Conservation (phyloP, 1,139 yeast species). For the Candida sp. region DNA sequence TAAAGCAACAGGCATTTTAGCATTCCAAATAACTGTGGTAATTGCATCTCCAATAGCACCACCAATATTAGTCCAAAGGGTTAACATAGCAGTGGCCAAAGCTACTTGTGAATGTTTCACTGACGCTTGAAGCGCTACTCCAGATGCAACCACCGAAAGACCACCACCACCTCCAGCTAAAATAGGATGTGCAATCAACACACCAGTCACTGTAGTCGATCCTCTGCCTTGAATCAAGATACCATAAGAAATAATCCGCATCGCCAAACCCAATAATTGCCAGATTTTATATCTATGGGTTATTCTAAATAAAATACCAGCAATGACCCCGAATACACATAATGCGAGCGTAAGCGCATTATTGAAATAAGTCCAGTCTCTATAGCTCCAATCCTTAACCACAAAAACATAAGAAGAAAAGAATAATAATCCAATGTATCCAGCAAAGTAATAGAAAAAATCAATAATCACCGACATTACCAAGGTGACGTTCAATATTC, state of each 20-base stretch:
- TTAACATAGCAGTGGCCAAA: slow-evolving; percentile 37
- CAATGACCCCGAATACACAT: slow-evolving; percentile 30
- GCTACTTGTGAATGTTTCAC: slow-evolving; percentile 47
- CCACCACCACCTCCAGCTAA: slow-evolving; percentile 30
- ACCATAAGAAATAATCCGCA: slow-evolving; percentile 26
- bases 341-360: slow-evolving; percentile 28
- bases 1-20: slow-evolving; percentile 28
- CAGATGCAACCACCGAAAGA: slow-evolving; percentile 25
- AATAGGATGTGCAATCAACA: slow-evolving; percentile 16
- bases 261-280: slow-evolving; percentile 21
- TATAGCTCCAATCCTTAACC: slow-evolving; percentile 18
- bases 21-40: slow-evolving; percentile 49
- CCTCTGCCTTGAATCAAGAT: slow-evolving; percentile 15
- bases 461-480: slow-evolving; percentile 18
- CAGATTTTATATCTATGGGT: slow-evolving; percentile 27
- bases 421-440: slow-evolving; percentile 18
- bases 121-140: slow-evolving; percentile 30
- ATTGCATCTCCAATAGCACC: slow-evolving; percentile 42
- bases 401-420: slow-evolving; percentile 15
- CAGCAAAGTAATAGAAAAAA: slow-evolving; percentile 13
- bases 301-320: slow-evolving; percentile 22
- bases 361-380: slow-evolving; percentile 29
- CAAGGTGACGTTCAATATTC: slow-evolving; percentile 30
- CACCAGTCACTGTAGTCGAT: slow-evolving; percentile 15
- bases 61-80: slow-evolving; percentile 41